Percentiles rank a stretch among this genome's conserved stretches.
Evolutionary conservation across 2,329 filamentous ascomycete species (phyloP).

Genomic region (Acrodontium crateriforme): DNA sequence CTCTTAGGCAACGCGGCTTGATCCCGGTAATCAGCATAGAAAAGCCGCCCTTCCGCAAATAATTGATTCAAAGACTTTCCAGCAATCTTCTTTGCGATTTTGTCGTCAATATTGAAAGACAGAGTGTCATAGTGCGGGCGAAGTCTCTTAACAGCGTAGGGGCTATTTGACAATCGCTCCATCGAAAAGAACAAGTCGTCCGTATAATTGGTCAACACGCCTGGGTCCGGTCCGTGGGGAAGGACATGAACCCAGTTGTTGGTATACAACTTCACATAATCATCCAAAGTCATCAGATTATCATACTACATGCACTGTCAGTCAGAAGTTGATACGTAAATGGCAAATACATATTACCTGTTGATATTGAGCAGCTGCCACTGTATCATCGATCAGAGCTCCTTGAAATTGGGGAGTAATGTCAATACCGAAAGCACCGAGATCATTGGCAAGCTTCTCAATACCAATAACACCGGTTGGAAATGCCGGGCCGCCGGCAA

Average conservation of each 20-base stretch:
- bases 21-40: constrained; percentile 30
- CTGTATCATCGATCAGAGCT: not conserved
- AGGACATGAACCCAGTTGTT: constrained; percentile 27
- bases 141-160: constrained; percentile 26
- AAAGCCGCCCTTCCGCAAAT: constrained; percentile 26
- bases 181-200: constrained; percentile 36
- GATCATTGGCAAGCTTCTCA: constrained; percentile 1
- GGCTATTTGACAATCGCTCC: constrained; percentile 32
- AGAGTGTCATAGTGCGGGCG: constrained; percentile 18
- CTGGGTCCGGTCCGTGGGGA: constrained; percentile 23
- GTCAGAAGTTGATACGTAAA: not conserved
- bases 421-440: constrained; percentile 1
- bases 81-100: constrained; percentile 18
- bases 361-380: not conserved
- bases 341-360: not conserved
- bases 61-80: constrained; percentile 22
- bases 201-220: constrained; percentile 33
- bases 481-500: constrained; percentile 3
- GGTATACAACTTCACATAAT: constrained; percentile 30
- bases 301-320: constrained; percentile 6
- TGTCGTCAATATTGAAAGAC: constrained; percentile 25
- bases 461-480: constrained; percentile 2
- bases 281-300: constrained; percentile 13
- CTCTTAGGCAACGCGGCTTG: constrained; percentile 19
- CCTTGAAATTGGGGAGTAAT: not conserved